These are phyloP conservation scores for Stipa capillata DNA, from an alignment of 176 grass and related monocot genomes.

Conservation along the genomic window DNA sequence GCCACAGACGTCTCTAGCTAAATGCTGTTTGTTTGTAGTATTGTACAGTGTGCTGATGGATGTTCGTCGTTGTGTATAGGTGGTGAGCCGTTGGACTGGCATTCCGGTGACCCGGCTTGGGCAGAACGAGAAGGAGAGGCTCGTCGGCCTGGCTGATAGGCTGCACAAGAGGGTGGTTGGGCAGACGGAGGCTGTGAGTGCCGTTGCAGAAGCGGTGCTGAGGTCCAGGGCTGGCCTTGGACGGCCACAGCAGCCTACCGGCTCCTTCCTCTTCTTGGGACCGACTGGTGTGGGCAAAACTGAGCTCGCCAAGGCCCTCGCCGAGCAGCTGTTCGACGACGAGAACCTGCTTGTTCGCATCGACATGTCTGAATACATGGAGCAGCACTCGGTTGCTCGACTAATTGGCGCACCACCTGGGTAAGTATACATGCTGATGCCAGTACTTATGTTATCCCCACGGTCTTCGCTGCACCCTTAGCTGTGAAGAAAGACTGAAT, in stretches of 20 bases:
- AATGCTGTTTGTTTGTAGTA: background rate
- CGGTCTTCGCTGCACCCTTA: background rate
- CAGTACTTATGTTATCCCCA: background rate
- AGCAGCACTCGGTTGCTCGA: constrained; percentile 87
- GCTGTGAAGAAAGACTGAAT: background rate
- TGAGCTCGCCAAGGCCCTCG: constrained; percentile 90
- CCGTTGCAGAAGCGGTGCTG: constrained; percentile 77
- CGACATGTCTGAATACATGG: constrained; percentile 98
- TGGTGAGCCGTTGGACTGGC: constrained; percentile 78
- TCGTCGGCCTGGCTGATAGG: constrained; percentile 59
- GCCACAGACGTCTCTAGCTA: background rate
- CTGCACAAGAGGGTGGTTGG: constrained; percentile 62
- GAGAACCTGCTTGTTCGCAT: constrained; percentile 92
- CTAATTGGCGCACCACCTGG: constrained; percentile 91
- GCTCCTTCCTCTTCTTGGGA: constrained; percentile 87
- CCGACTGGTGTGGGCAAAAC: constrained; percentile 94
- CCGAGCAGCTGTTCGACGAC: constrained; percentile 90
- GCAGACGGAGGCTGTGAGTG: constrained; percentile 54
- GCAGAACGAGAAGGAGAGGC: constrained; percentile 70
- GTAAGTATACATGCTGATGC: constrained; percentile 20
- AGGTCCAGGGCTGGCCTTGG: constrained; percentile 83
- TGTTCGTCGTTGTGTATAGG: constrained; percentile 16
- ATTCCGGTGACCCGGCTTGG: constrained; percentile 84
- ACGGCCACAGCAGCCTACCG: constrained; percentile 81
- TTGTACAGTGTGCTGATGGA: background rate